Evolutionary conservation across 2,329 filamentous ascomycete genomes (phyloP), one percentile per base, ranked within the genome.

Genomic region (Alternaria angustiovoidea): DNA sequence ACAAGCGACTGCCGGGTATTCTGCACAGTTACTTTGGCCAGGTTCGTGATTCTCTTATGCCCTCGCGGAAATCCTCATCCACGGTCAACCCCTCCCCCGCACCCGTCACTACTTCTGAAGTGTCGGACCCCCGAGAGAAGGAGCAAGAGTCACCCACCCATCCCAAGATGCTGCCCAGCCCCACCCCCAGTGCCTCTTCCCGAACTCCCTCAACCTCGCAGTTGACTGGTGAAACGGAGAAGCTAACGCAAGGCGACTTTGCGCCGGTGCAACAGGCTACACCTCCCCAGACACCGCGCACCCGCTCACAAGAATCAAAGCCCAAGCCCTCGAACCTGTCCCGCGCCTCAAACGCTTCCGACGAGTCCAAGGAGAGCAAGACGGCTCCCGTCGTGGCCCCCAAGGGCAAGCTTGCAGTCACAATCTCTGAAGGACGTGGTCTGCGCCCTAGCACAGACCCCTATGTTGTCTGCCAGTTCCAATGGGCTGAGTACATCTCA

Each of bases 1-100:
- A 99, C 84, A 97, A 97, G 83, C 91, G 95, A 82, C 86, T 96
- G 78, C 95, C 95, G 70, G 92, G 93, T 79, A 96, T 98, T 84
- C 91, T 95, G 87, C 88, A 89, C 80, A 96, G 91, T 85, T 97
- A 95, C 86, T 97, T 98, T 87, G 91, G 91, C 84, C 95, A 99
- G 94, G 95, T 99, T 96, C 90, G 95, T 97, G 87, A 87, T 68
- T 79, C 78, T 73, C 86, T 88, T 87, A 76, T 79, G 68, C 72
- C 75, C 66, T 72, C 75, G 66, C 74, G 76, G 71, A 79, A 60
- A 9, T 60, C 78, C 71, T 77, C 75, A 63, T 78, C 76, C 68
- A 66, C 71, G 69, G 70, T 71, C 61, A 75, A 73, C 70, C 70
- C 74, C 68, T 73, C 74, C 75, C 77, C 78, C 73, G 74, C 74